Evolutionary conservation across 208 protist genomes (phyloP).

Genomic region (Leishmania martiniquensis): DNA sequence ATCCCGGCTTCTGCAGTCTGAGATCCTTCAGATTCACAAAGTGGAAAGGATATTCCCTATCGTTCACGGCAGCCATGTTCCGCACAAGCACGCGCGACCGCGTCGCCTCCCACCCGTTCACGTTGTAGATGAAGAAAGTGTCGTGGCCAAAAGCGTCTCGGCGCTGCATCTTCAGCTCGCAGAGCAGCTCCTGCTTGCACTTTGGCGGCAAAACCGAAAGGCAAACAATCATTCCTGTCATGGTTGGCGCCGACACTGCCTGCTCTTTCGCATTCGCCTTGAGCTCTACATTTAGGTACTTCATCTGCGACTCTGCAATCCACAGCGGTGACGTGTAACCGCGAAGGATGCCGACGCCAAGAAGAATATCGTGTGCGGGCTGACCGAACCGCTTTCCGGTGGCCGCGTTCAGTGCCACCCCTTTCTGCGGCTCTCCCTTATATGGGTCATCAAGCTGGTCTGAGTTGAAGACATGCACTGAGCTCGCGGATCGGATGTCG

Average conservation of each 20-base stretch:
- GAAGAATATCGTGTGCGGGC: slow-evolving; percentile 87
- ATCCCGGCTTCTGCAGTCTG: slow-evolving; percentile 56
- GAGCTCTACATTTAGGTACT: slow-evolving; percentile 84
- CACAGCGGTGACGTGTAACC: slow-evolving; percentile 91
- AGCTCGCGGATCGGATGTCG: slow-evolving; percentile 78
- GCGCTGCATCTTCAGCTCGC: slow-evolving; percentile 53
- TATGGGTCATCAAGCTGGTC: slow-evolving; percentile 89
- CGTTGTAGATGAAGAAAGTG: slow-evolving; percentile 81
- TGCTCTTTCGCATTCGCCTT: slow-evolving; percentile 30
- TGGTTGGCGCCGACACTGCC: slow-evolving; percentile 73
- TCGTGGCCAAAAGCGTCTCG: slow-evolving; percentile 76
- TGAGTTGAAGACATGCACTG: slow-evolving; percentile 81
- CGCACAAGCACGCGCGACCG: slow-evolving; percentile 80
- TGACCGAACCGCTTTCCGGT: slow-evolving; percentile 89
- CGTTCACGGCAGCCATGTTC: slow-evolving; percentile 82
- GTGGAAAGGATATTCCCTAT: slow-evolving; percentile 73
- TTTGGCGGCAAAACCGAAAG: slow-evolving; percentile 58
- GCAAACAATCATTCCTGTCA: slow-evolving; percentile 82
- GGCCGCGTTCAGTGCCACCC: slow-evolving; percentile 76
- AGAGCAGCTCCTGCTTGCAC: slow-evolving; percentile 48
- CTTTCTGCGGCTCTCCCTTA: slow-evolving; percentile 84
- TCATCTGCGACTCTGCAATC: slow-evolving; percentile 79
- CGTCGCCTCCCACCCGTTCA: slow-evolving; percentile 89
- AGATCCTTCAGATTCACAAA: slow-evolving; percentile 90
- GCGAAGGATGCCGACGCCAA: slow-evolving; percentile 82